Conservation (phyloP, 1,284 basidiomycete genomes). For the Irpex sp. region DNA sequence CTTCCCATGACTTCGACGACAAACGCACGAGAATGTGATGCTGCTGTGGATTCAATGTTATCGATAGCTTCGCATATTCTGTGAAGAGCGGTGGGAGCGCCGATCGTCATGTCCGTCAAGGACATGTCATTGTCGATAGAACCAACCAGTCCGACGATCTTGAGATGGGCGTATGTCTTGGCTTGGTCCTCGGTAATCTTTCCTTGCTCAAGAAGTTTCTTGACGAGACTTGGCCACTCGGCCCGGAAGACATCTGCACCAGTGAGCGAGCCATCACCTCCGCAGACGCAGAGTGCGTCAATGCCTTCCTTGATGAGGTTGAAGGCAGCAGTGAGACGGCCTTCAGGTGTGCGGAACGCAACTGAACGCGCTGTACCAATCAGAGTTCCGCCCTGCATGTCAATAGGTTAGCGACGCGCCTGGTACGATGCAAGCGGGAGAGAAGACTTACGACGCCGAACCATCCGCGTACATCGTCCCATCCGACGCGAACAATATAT, state of each 20-base stretch:
- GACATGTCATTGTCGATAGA: constrained; percentile 99
- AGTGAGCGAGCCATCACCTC: constrained; percentile 94
- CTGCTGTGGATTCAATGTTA: constrained; percentile 95
- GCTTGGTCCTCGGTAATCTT: constrained; percentile 76
- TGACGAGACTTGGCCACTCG: constrained; percentile 88
- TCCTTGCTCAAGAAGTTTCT: constrained; percentile 57
- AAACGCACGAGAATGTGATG: constrained; percentile 95
- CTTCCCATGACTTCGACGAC: constrained; percentile 99
- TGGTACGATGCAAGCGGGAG: background rate
- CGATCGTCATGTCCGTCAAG: constrained; percentile 95
- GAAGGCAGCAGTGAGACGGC: constrained; percentile 79
- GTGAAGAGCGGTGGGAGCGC: constrained; percentile 91
- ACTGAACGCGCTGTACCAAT: constrained; percentile 93
- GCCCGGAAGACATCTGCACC: constrained; percentile 91
- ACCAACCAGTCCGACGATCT: constrained; percentile 95
- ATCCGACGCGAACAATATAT: constrained; percentile 95
- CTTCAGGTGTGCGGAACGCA: constrained; percentile 83
- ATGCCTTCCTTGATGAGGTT: constrained; percentile 96
- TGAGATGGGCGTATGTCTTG: constrained; percentile 73
- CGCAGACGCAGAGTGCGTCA: constrained; percentile 94
- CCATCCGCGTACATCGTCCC: constrained; percentile 98
- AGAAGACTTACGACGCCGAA: constrained; percentile 65
- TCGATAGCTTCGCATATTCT: constrained; percentile 98
- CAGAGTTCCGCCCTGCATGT: constrained; percentile 80
- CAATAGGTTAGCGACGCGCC: background rate